Percentiles rank a stretch among this genome's conserved stretches.
Evolutionary conservation across 164 flowering plant species (phyloP).

Genomic region (Taxillus chinensis): DNA sequence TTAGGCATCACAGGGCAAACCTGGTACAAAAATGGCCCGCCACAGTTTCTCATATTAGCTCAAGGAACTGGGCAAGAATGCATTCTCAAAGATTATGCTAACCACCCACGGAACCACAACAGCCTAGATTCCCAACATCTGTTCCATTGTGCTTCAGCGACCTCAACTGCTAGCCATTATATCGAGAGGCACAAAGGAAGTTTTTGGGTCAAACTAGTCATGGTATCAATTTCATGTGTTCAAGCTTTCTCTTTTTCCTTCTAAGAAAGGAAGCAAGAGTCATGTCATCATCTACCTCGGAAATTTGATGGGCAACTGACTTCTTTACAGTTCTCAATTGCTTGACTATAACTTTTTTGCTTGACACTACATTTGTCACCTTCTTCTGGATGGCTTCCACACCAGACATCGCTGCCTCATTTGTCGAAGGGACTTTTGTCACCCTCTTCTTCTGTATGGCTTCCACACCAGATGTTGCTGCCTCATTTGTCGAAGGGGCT

Average conservation of each 20-base stretch:
- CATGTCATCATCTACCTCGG: conserved; percentile 11
- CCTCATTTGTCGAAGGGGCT: background rate
- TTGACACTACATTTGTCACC: background rate
- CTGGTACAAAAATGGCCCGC: too few relatives aligned
- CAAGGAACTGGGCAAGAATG: too few relatives aligned
- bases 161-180: too few relatives aligned
- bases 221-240: background rate
- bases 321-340: conserved; percentile 3
- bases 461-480: background rate
- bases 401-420: background rate
- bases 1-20: too few relatives aligned
- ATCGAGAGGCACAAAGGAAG: too few relatives aligned
- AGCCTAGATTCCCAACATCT: too few relatives aligned
- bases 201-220: too few relatives aligned
- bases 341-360: background rate
- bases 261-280: conserved; percentile 9
- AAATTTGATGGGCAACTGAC: conserved; percentile 3
- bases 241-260: background rate
- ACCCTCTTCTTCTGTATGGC: background rate
- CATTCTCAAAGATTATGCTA: too few relatives aligned
- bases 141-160: too few relatives aligned
- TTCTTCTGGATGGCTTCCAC: background rate
- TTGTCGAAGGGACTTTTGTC: too few relatives aligned
- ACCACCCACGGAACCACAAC: too few relatives aligned
- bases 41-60: too few relatives aligned